These are phyloP conservation scores for Trapa incisa DNA, from an alignment of 345 rosid genomes.

Conservation along the genomic window DNA sequence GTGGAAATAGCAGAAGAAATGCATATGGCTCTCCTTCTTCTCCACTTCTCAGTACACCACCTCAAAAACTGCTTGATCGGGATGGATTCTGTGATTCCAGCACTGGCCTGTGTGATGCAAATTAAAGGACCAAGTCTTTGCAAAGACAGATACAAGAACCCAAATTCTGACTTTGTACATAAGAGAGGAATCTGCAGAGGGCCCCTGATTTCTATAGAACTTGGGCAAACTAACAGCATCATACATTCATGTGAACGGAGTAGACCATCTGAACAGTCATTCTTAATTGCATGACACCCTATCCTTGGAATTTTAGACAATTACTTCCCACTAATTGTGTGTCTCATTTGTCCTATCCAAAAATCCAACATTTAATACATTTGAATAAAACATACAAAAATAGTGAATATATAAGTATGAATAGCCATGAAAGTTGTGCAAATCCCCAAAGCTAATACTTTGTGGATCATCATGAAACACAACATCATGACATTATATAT, in stretches of 20 bases:
- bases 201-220: neutral
- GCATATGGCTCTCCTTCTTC: constrained; percentile 86
- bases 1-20: constrained; percentile 70
- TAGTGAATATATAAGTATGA: too few species aligned
- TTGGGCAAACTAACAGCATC: neutral
- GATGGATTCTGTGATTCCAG: constrained; percentile 72
- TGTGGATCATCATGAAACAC: neutral
- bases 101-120: constrained; percentile 67
- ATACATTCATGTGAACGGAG: neutral
- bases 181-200: neutral
- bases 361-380: constrained; percentile 5
- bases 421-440: neutral
- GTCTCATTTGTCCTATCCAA: constrained; percentile 4
- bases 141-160: neutral
- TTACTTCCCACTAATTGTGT: constrained; percentile 14
- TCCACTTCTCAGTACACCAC: constrained; percentile 76
- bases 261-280: neutral
- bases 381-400: too few species aligned
- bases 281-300: too few species aligned
- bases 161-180: constrained; percentile 3
- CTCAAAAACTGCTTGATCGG: constrained; percentile 65
- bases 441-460: neutral
- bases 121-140: constrained; percentile 9
- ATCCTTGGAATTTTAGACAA: too few species aligned
- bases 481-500: neutral